These are phyloP conservation scores for Aegilops speltoides DNA, from an alignment of 176 grass and related monocot genomes.

Conservation along the genomic window DNA sequence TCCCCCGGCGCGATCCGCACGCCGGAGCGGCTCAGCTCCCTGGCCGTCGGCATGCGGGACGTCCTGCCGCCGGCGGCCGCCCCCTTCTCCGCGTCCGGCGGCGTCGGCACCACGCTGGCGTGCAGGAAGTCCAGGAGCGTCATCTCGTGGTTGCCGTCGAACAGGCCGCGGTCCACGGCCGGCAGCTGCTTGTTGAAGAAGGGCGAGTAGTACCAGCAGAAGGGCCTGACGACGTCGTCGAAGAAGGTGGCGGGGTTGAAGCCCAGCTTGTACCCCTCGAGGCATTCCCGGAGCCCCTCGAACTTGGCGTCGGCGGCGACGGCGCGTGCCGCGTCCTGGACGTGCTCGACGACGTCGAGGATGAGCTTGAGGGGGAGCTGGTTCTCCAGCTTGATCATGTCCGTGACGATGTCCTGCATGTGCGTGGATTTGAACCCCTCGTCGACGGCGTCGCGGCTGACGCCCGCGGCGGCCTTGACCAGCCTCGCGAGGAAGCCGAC, in stretches of 20 bases:
- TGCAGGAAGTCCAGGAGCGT: slow-evolving; percentile 27
- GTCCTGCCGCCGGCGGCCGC: background rate
- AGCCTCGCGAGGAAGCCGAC: slow-evolving; percentile 49
- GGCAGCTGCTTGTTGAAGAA: slow-evolving; percentile 16
- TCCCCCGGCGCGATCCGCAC: slow-evolving; percentile 27
- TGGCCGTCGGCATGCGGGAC: slow-evolving; percentile 31
- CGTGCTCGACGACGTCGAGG: background rate
- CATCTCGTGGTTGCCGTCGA: background rate
- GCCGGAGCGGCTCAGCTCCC: slow-evolving; percentile 36
- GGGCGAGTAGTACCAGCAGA: slow-evolving; percentile 65
- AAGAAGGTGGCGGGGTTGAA: background rate
- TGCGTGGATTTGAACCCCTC: slow-evolving; percentile 29
- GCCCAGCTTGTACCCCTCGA: background rate
- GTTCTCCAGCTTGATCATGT: slow-evolving; percentile 61
- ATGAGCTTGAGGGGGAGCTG: slow-evolving; percentile 29
- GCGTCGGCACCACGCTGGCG: slow-evolving; percentile 6
- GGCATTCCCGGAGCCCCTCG: background rate
- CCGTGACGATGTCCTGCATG: slow-evolving; percentile 47
- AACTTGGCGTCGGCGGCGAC: fast-evolving
- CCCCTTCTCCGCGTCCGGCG: background rate
- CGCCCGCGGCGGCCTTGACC: background rate
- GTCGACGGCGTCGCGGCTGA: slow-evolving; percentile 27
- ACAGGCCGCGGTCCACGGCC: too few relatives aligned
- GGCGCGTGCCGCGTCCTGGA: background rate
- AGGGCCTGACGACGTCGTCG: slow-evolving; percentile 13